A percentile compares a stretch with the other conserved stretches of the same genome.
Conservation (phyloP, 805 yeast species). For the Candida piceae region DNA sequence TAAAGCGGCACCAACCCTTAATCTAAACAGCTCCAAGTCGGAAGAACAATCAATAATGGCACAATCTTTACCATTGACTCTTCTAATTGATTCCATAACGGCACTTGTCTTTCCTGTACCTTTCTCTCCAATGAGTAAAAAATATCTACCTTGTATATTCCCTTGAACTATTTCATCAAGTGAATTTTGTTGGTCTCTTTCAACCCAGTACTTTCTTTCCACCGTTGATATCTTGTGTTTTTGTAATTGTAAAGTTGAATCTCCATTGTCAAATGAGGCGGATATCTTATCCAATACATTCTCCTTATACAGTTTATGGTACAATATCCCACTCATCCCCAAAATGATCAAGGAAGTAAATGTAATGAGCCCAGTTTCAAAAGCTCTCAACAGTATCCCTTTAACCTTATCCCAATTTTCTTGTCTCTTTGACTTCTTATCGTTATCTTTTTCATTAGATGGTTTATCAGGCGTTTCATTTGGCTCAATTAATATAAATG, state of each 20-base stretch:
- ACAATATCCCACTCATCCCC: slow-evolving; percentile 66
- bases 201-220: slow-evolving; percentile 54
- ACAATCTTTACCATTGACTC: slow-evolving; percentile 58
- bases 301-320: slow-evolving; percentile 55
- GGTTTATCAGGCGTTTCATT: slow-evolving; percentile 34
- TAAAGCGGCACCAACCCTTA: slow-evolving; percentile 70
- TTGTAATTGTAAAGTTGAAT: slow-evolving; percentile 56
- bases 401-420: slow-evolving; percentile 11
- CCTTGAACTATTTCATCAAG: slow-evolving; percentile 67
- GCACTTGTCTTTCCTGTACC: slow-evolving; percentile 84
- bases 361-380: slow-evolving; percentile 70
- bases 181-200: slow-evolving; percentile 59
- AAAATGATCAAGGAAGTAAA: slow-evolving; percentile 62
- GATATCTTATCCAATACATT: slow-evolving; percentile 64
- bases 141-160: slow-evolving; percentile 60
- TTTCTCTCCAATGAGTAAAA: slow-evolving; percentile 72
- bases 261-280: slow-evolving; percentile 61
- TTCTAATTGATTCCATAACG: slow-evolving; percentile 63
- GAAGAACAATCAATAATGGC: slow-evolving; percentile 78
- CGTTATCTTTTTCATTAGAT: slow-evolving; percentile 24
- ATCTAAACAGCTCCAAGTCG: slow-evolving; percentile 74
- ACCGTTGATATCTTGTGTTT: slow-evolving; percentile 42
- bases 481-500: slow-evolving; percentile 38
- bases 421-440: slow-evolving; percentile 19
- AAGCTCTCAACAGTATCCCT: slow-evolving; percentile 34